Evolutionary conservation across 345 rosid genomes (phyloP).

Genomic region (Populus nigra): DNA sequence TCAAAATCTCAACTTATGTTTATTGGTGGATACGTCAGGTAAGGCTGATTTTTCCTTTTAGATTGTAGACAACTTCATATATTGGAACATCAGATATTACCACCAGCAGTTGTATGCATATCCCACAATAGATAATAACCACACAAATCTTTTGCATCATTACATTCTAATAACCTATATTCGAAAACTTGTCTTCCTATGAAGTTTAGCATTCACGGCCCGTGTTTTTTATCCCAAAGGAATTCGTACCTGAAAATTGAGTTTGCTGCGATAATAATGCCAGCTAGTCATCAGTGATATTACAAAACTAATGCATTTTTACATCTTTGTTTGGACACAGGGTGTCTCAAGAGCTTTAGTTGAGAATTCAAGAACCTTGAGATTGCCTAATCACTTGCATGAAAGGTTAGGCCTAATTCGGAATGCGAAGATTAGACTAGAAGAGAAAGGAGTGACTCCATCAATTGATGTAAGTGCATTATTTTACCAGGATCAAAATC

Average conservation of each 20-base stretch:
- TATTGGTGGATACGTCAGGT: slow-evolving; percentile 99
- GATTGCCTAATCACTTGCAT: slow-evolving; percentile 82
- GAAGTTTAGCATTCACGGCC: background rate
- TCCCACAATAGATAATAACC: background rate
- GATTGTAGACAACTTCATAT: background rate
- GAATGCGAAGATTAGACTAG: slow-evolving; percentile 80
- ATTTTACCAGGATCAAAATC: background rate
- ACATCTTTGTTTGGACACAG: slow-evolving; percentile 36
- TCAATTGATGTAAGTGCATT: slow-evolving; percentile 72
- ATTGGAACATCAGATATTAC: background rate
- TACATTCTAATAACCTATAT: background rate
- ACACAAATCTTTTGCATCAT: background rate
- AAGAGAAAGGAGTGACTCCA: slow-evolving; percentile 81
- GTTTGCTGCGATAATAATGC: background rate
- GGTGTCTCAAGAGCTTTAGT: slow-evolving; percentile 89
- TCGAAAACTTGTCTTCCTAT: background rate
- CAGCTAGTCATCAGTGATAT: background rate
- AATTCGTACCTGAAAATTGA: background rate
- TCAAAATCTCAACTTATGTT: slow-evolving; percentile 86
- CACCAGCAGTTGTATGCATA: background rate
- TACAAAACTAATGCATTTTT: slow-evolving; percentile 14
- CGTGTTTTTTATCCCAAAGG: background rate
- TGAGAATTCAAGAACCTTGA: slow-evolving; percentile 77
- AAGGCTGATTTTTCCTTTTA: slow-evolving; percentile 14
- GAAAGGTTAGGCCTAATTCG: slow-evolving; percentile 82